phyloP scores from a whole-genome alignment of 2,329 filamentous ascomycete genomes.

The Acrocalymma vagum region DNA sequence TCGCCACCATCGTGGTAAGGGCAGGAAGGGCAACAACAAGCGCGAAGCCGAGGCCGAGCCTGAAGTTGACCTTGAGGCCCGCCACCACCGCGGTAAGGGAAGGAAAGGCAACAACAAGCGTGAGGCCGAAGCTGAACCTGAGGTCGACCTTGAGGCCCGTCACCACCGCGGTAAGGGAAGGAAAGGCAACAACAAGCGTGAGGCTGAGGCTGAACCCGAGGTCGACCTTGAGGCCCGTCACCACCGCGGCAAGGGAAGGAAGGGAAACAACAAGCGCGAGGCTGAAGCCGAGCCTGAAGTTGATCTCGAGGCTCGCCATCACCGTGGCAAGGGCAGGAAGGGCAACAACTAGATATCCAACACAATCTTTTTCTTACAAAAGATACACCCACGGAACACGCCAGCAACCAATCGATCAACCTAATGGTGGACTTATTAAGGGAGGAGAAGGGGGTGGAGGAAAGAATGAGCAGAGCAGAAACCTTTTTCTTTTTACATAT shows the following conservation, averaged over 20 bases:
- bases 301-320: constrained; percentile 18
- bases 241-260: constrained; percentile 16
- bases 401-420: no score
- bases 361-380: no score
- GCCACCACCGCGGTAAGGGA: constrained; percentile 17
- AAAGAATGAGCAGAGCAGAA: no score
- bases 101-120: constrained; percentile 8
- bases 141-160: no score
- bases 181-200: constrained; percentile 2
- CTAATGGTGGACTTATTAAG: no score
- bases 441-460: no score
- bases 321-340: constrained; percentile 23
- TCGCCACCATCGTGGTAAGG: constrained; percentile 16
- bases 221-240: constrained; percentile 6
- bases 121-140: constrained; percentile 1
- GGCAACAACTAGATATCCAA: background rate
- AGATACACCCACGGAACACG: no score
- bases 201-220: constrained; percentile 7
- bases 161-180: background rate
- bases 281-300: constrained; percentile 1
- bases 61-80: constrained; percentile 16
- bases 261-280: constrained; percentile 9
- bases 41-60: constrained; percentile 15
- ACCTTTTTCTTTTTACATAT: no score
- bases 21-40: constrained; percentile 14